Base-by-base conservation (phyloP, 306 rosid genomes). In the Fagus crenata region DNA sequence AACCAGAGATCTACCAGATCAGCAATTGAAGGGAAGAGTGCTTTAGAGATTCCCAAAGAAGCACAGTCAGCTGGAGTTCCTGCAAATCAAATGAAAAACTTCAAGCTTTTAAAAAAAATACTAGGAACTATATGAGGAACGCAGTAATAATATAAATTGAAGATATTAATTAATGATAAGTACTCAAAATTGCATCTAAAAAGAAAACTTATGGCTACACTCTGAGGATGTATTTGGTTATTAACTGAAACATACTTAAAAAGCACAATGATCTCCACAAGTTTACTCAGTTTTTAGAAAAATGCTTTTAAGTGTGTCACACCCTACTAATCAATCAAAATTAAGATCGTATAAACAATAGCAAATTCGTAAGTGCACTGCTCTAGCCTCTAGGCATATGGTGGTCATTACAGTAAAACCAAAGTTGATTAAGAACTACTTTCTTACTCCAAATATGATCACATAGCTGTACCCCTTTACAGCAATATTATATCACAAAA, bases 31-130 rank as follows among this genome's bases (percentile, higher is more conserved):
- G 93, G 90, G 85, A 95, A 95, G 58, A 92, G 86, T 33, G 89
- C 79, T 80, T 87, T 80, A 67, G 99, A 95, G 78, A 92, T 7
- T 61, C 97, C 99, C 72, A 95, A 80, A 69, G 99, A 95, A 77
- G 97, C 43, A 75, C 93, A 90, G 89, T 95, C 99, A 63, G 99
- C 97, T 0, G 99, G 99, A 75, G 96, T 85, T 69, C 98, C 98
- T 94, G 89, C 75, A 80, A 83, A 79, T 35, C 68, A 42, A 53
- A 82, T 7, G 49, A 37, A 77, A 49, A 61, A 36, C 13, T 17
- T 67, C 32, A 37, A 7, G 7, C 49, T 67, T 37, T 4, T 3
- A 46, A 7, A 67, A 67, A 5, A 67, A 7, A 5, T 15, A 17
- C 8, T 14, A 17, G 8, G 46, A 39, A 3, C 49, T 40, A 67